These are phyloP conservation scores for Puccinia horiana DNA, from an alignment of 1,284 basidiomycete genomes.

Conservation along the genomic window DNA sequence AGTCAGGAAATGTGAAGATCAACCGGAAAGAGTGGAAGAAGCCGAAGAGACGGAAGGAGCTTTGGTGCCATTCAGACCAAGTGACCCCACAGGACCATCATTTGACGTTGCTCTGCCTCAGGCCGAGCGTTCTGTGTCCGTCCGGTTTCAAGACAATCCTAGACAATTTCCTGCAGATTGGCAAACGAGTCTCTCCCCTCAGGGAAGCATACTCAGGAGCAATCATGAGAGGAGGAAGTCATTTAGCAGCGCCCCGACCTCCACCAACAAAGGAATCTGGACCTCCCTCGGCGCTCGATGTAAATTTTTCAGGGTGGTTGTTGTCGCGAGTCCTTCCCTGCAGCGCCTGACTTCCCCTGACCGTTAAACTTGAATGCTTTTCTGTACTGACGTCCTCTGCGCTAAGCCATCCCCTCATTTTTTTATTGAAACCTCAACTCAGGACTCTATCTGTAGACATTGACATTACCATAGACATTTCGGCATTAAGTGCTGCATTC, in stretches of 20 bases:
- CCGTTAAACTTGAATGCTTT: neutral
- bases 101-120: conserved; percentile 13
- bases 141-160: neutral
- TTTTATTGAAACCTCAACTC: neutral
- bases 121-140: too few species aligned
- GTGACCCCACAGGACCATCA: neutral
- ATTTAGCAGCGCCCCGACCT: neutral
- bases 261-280: neutral
- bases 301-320: conserved; percentile 28
- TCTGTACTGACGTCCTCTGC: too few species aligned
- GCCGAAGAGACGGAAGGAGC: neutral
- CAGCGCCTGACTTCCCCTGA: neutral
- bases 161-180: conserved; percentile 21
- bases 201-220: neutral
- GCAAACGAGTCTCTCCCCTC: conserved; percentile 1
- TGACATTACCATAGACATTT: neutral
- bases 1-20: neutral
- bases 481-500: neutral
- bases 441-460: neutral
- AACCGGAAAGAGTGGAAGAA: neutral
- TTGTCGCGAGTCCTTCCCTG: conserved; percentile 12
- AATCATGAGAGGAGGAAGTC: neutral
- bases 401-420: too few species aligned
- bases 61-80: neutral
- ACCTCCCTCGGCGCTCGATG: neutral